Evolutionary conservation across 257 asterid species (phyloP), one percentile per base, ranked within the genome.

Genomic region (Leptodermis oblonga): DNA sequence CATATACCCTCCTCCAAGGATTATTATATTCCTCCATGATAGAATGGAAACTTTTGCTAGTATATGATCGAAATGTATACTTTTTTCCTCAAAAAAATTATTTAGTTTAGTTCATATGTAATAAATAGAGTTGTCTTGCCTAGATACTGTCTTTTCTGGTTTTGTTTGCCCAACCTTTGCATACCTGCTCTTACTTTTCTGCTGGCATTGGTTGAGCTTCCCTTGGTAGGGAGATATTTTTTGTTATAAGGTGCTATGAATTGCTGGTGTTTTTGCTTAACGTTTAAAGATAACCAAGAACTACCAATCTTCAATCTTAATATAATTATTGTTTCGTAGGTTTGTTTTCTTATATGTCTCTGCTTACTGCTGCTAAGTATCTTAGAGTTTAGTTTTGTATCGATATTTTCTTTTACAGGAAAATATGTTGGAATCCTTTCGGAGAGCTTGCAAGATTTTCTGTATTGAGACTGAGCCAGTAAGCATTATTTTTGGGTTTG

Each of bases 401-500:
- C 51, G 60, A 48, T 58, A 20, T 15, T 18, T 42, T 15, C 58
- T 73, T 55, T 76, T 73, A 62, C 92, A 93, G 99, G 99, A 93
- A 73, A 93, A 93, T 82, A 72, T 90, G 73, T 82, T 78, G 59
- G 99, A 93, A 84, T 87, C 96, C 88, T 87, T 79, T 82, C 80
- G 85, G 82, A 87, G 99, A 84, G 99, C 97, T 78, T 87, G 88
- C 89, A 90, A 86, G 80, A 86, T 93, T 76, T 93, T 90, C 73
- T 84, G 83, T 73, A 69, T 85, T 75, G 97, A 93, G 71, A 74
- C 86, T 41, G 96, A 87, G 73, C 88, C 85, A 42, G 97, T 88
- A 76, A 89, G 97, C 71, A 66, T 68, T 51, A 14, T 33, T n/a
- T 30, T 79, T 34, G 14, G 33, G 51, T 73, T 42, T 77, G 7